phyloP scores from a whole-genome alignment of 192 early-diverging fungal genomes.

The Podila minutissima region DNA sequence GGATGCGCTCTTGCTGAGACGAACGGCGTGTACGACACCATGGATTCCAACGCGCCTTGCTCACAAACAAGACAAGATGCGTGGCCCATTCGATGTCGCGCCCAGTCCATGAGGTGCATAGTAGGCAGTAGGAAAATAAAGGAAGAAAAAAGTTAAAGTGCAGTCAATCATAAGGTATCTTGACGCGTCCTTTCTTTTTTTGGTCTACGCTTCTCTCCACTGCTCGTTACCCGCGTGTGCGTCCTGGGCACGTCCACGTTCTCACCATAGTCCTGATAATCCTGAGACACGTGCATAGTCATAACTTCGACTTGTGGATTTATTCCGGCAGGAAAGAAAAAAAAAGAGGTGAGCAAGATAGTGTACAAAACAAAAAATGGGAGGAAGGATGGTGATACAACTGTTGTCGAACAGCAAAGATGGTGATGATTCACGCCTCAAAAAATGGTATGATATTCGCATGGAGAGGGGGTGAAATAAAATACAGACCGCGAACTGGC shows the following conservation, averaged over 20 bases:
- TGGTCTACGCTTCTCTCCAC: neutral
- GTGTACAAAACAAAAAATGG: neutral
- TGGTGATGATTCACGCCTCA: neutral
- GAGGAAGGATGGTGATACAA: neutral
- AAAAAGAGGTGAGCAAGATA: constrained; percentile 5
- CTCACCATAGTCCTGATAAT: neutral
- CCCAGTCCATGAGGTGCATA: neutral
- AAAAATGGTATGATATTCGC: neutral
- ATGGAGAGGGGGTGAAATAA: neutral
- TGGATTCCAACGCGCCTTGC: constrained; percentile 2
- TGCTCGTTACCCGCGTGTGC: neutral
- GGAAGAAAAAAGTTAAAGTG: constrained; percentile 1
- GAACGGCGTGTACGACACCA: neutral
- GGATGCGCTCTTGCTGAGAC: neutral
- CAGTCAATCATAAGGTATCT: constrained; percentile 22
- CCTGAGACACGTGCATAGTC: no score
- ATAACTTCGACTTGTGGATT: neutral
- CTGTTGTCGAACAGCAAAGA: neutral
- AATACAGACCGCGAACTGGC: constrained; percentile 2
- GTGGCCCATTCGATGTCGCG: constrained; percentile 3
- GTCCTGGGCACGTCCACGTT: constrained; percentile 4
- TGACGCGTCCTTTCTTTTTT: constrained; percentile 12
- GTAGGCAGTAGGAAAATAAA: neutral
- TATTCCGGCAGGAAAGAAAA: constrained; percentile 10
- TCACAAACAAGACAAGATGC: neutral